Evolutionary conservation across 202 grass and related monocot genomes (phyloP).

Genomic region (Schoenoplectus tabernaemontani): DNA sequence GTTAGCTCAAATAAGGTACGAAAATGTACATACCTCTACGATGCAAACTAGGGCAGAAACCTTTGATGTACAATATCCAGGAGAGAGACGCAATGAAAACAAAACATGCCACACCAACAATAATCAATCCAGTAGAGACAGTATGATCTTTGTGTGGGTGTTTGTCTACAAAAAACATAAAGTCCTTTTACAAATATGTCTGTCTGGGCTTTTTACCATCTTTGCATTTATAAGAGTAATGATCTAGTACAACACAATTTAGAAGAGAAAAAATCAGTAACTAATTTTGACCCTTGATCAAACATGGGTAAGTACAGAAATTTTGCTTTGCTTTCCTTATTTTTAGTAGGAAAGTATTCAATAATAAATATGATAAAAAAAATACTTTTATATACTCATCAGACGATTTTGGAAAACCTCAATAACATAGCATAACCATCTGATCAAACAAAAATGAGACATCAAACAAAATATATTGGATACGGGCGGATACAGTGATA

Average conservation of each 20-base stretch:
- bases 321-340: background rate
- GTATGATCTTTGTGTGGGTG: constrained; percentile 13
- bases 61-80: constrained; percentile 36
- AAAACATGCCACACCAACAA: constrained; percentile 28
- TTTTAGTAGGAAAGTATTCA: background rate
- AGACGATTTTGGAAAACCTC: background rate
- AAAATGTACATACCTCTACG: constrained; percentile 36
- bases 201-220: background rate
- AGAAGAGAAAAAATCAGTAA: background rate
- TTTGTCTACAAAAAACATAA: constrained; percentile 13
- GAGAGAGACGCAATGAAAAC: constrained; percentile 18
- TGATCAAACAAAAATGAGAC: background rate
- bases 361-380: background rate
- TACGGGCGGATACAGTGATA: too few species aligned
- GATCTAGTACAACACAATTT: background rate
- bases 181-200: background rate
- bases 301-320: background rate
- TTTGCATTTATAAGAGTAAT: background rate
- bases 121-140: constrained; percentile 28
- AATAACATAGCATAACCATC: background rate
- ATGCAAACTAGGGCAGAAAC: constrained; percentile 19
- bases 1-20: background rate
- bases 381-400: background rate
- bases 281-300: background rate
- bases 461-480: background rate